These are phyloP conservation scores for Paradendryphiella salina DNA, from an alignment of 2,329 filamentous ascomycete genomes.

Conservation along the genomic window DNA sequence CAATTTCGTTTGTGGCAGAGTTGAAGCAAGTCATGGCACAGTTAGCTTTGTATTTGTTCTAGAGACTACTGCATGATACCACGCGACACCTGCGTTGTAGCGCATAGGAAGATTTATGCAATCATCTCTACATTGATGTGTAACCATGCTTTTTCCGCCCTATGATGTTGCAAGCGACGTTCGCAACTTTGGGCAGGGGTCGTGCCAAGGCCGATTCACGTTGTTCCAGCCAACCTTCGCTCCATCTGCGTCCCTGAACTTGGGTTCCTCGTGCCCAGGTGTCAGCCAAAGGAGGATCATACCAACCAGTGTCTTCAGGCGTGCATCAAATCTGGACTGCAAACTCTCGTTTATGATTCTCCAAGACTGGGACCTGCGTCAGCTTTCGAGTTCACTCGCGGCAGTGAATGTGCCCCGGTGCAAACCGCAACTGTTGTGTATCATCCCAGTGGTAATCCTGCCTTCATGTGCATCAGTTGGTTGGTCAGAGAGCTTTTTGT, in stretches of 20 bases:
- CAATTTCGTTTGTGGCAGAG: constrained; percentile 12
- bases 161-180: neutral
- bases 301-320: neutral
- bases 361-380: constrained; percentile 17
- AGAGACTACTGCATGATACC: constrained; percentile 10
- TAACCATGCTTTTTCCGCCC: neutral
- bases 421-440: constrained; percentile 6
- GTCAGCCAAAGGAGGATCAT: neutral
- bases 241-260: neutral
- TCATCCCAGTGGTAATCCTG: constrained; percentile 9
- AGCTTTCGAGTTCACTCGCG: constrained; percentile 14
- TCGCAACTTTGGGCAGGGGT: neutral
- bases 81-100: constrained; percentile 8
- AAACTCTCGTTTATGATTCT: constrained; percentile 1
- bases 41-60: constrained; percentile 2
- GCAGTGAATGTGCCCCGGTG: constrained; percentile 15
- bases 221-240: neutral
- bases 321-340: constrained; percentile 1
- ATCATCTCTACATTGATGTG: neutral
- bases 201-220: neutral
- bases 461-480: constrained; percentile 17
- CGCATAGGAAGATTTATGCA: constrained; percentile 2
- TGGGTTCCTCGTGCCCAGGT: neutral
- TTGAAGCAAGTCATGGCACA: constrained; percentile 6
- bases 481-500: constrained; percentile 18